Evolutionary conservation across 148 eudicot species (phyloP).

Genomic region (Nepenthes gracilis): DNA sequence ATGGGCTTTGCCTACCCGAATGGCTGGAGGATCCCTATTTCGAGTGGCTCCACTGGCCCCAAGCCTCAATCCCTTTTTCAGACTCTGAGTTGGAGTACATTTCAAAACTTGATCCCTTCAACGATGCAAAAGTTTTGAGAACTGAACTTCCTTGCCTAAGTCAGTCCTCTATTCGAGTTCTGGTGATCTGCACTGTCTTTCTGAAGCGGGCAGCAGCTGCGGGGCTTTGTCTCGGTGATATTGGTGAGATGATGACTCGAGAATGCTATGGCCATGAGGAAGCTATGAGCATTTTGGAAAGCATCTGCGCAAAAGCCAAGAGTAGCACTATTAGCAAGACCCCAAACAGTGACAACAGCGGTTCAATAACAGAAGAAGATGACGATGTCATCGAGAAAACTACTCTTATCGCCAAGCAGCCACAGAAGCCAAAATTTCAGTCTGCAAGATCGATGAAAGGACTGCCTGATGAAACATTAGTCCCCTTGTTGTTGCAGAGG

Average conservation of each 20-base stretch:
- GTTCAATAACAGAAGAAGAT: conserved; percentile 2
- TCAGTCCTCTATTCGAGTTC: conserved; percentile 68
- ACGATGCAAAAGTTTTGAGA: conserved; percentile 66
- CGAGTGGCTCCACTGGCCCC: conserved; percentile 99
- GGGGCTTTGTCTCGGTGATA: conserved; percentile 75
- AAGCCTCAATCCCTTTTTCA: conserved; percentile 80
- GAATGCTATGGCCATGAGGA: conserved; percentile 61
- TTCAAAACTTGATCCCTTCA: conserved; percentile 48
- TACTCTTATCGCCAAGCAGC: conserved; percentile 20
- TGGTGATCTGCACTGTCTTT: conserved; percentile 72
- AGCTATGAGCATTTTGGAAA: conserved; percentile 49
- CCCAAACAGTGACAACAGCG: conserved; percentile 4
- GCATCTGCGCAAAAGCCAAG: conserved; percentile 46
- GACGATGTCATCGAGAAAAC: conserved; percentile 15
- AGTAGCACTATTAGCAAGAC: conserved; percentile 10
- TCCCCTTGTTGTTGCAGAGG: conserved; percentile 4
- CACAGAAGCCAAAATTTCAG: conserved; percentile 29
- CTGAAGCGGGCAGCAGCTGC: conserved; percentile 49
- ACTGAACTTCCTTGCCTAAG: conserved; percentile 51
- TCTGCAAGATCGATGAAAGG: conserved; percentile 15
- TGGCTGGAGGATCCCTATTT: conserved; percentile 92
- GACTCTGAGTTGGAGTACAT: conserved; percentile 71
- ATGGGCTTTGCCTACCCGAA: conserved; percentile 88
- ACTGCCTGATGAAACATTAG: conserved; percentile 4
- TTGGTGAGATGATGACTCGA: conserved; percentile 94